Evolutionary conservation across 306 rosid species (phyloP), one percentile per base, ranked within the genome.

Genomic region (Citrullus colocynthis): DNA sequence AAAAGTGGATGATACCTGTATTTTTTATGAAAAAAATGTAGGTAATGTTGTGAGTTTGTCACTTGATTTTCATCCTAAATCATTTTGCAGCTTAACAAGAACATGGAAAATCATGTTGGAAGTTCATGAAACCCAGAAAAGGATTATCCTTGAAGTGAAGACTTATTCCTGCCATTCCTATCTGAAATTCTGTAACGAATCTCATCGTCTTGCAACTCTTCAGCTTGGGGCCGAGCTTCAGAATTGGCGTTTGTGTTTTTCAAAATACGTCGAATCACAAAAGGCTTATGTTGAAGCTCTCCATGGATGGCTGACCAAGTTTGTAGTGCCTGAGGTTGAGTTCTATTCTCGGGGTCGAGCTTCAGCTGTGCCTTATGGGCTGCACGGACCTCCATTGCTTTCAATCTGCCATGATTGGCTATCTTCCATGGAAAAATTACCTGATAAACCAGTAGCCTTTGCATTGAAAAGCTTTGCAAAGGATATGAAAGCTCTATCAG

Each of bases 71-170:
- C 77, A 80, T 80, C 79, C 62, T 48, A 17, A 24, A 51, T 32
- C 17, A 41, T 74, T 74, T 52, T 92, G 92, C 96, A 96, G 99
- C 83, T 83, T 96, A 69, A 86, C 86, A 36, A 85, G 84, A 78
- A 85, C 98, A 28, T 96, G 98, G 97, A 89, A 87, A 74, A 82
- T 85, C 72, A 86, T 91, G 99, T 80, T 92, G 89, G 93, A 96
- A 83, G 81, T 85, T 54, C 98, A 96, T 79, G 97, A 91, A 89
- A 92, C 97, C 24, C 99, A 96, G 85, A 86, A 86, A 82, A 92
- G 84, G 83, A 91, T 96, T 78, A 87, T 96, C 49, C 84, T 88
- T 4, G 91, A 89, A 89, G 97, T 96, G 16, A 96, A 83, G 57
- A 83, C 87, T 65, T 92, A 88, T 81, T 83, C 90, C 44, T 83